Evolutionary conservation across 2,329 filamentous ascomycete species (phyloP).

Genomic region (Sclerotinia nivalis): DNA sequence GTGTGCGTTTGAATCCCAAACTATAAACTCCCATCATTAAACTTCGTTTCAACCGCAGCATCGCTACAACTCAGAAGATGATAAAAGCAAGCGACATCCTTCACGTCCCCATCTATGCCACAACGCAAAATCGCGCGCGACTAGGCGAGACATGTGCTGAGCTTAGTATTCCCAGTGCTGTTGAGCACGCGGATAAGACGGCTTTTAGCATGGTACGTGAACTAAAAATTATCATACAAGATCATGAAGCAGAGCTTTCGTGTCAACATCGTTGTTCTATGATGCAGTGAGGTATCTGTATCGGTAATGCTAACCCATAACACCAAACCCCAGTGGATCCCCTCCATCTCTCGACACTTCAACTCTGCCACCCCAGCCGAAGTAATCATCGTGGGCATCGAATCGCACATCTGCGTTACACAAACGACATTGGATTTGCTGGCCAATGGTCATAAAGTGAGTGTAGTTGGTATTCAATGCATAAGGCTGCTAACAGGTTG

Average conservation of each 20-base stretch:
- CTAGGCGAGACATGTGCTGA: conserved; percentile 80
- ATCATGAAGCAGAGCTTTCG: not conserved
- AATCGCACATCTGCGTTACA: conserved; percentile 90
- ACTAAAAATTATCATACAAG: not conserved
- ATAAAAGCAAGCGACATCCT: conserved; percentile 65
- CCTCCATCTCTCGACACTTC: conserved; percentile 57
- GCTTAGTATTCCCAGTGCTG: conserved; percentile 56
- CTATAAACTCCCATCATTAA: not conserved
- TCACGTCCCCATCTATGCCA: conserved; percentile 77
- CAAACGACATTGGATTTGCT: conserved; percentile 87
- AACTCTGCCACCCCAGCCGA: conserved; percentile 48
- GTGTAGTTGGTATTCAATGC: not conserved
- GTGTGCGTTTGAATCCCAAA: conserved; percentile 53
- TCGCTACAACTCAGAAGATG: conserved; percentile 68
- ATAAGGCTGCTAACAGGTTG: not conserved
- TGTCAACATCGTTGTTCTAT: not conserved
- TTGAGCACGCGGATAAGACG: conserved; percentile 76
- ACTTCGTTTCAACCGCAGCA: conserved; percentile 46
- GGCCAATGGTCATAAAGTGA: conserved; percentile 69
- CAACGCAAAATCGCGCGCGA: conserved; percentile 78
- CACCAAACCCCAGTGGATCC: conserved; percentile 51
- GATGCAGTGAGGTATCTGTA: not conserved
- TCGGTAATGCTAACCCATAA: not conserved
- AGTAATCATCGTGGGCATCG: conserved; percentile 84
- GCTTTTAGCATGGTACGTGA: conserved; percentile 72